Evolutionary conservation across 73 alveolate genomes (phyloP).

Genomic region (Paramecium biaurelia): DNA sequence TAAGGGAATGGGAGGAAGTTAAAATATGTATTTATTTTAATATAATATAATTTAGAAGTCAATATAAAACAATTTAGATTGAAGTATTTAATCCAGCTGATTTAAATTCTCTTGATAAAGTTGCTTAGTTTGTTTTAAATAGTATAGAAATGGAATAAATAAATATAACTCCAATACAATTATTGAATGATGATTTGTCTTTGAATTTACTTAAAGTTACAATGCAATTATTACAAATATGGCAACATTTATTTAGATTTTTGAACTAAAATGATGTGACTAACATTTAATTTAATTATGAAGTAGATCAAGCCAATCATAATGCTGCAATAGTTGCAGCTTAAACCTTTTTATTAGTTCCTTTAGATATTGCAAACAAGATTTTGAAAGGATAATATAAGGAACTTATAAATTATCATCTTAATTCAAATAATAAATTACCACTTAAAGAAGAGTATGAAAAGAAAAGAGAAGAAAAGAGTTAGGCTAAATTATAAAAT

Average conservation of each 20-base stretch:
- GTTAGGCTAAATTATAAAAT: not conserved
- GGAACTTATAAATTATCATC: not conserved
- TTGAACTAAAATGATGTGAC: slow-evolving; percentile 11
- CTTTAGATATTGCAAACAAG: not conserved
- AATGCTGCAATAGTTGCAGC: slow-evolving; percentile 28
- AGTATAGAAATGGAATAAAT: not conserved
- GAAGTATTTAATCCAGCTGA: slow-evolving; percentile 32
- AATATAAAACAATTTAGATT: not conserved
- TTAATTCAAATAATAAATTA: not conserved
- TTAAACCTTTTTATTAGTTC: not conserved
- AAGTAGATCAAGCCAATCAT: not conserved
- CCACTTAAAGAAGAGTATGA: slow-evolving; percentile 7
- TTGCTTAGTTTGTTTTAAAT: not conserved
- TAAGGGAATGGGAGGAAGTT: slow-evolving; percentile 24
- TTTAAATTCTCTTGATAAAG: not conserved
- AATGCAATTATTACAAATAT: not conserved
- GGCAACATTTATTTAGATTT: not conserved
- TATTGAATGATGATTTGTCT: not conserved
- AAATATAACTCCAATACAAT: not conserved
- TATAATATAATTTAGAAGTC: not conserved
- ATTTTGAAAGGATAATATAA: not conserved
- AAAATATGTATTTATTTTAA: not conserved
- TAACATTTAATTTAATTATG: not conserved
- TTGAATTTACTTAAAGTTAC: not conserved
- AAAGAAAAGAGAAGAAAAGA: not conserved